phyloP scores from a whole-genome alignment of 345 rosid genomes.

The Turritis glabra region DNA sequence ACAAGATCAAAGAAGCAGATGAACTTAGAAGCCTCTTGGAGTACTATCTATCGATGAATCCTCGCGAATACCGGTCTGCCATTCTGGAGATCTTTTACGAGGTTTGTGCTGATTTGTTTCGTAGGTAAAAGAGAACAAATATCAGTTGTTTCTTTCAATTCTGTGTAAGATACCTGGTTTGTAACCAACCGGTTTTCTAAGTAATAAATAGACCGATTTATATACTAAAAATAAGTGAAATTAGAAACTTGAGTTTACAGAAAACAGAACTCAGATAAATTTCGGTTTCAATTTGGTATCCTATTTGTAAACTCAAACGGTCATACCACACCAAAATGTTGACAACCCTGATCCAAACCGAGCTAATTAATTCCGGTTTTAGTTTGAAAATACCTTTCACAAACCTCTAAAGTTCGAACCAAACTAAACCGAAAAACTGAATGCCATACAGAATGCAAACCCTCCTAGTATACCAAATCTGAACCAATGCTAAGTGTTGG shows the following conservation, averaged over 20 bases:
- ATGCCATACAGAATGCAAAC: background rate
- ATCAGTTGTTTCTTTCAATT: conserved; percentile 12
- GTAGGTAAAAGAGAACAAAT: conserved; percentile 37
- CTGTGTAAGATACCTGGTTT: conserved; percentile 19
- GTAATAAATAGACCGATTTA: conserved; percentile 17
- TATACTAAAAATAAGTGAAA: background rate
- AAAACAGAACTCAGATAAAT: background rate
- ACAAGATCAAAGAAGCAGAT: conserved; percentile 56
- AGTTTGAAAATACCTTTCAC: background rate
- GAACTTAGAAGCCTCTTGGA: conserved; percentile 80
- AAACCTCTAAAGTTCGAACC: background rate
- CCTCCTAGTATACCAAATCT: background rate
- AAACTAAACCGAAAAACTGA: background rate
- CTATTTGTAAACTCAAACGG: background rate
- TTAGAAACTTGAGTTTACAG: background rate
- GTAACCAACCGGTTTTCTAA: background rate
- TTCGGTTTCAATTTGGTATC: background rate
- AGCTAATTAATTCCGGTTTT: background rate
- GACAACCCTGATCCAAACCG: background rate
- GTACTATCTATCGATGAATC: conserved; percentile 79
- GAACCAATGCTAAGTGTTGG: background rate
- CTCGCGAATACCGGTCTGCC: conserved; percentile 54
- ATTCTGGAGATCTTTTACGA: conserved; percentile 80
- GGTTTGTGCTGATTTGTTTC: conserved; percentile 74
- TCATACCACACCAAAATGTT: background rate